Evolutionary conservation across 75 land plant species (phyloP), one percentile per base, ranked within the genome.

Genomic region (Sequoia sempervirens): DNA sequence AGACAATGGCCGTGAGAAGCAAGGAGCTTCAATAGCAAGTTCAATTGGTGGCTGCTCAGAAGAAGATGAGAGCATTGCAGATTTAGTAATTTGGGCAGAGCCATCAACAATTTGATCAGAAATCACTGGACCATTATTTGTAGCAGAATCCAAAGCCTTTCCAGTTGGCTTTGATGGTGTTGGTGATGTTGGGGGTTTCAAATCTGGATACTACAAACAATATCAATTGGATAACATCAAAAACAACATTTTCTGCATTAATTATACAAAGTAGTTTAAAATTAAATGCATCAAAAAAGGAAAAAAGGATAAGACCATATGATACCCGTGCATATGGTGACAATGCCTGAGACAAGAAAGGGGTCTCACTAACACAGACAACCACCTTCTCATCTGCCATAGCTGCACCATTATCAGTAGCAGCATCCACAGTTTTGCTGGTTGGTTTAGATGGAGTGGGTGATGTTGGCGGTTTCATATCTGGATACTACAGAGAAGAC

Each of bases 121-220:
- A 41, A 76, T 26, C 43, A 26, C 12, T 40, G 80, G n/a, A 76
- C 28, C 46, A 76, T 43, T 76, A 26, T 20, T 26, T 9, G 28
- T 76, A 76, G 13, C 47, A 9, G 46, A 18, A 41, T 43, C 47
- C 38, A 41, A 8, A 40, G 46, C 38, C 38, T 43, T 41, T 40
- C 12, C 46, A 23, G 80, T 76, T 41, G 87, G 85, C 79, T 85
- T 86, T 40, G 78, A 86, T n/a, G 87, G 85, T 9, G 66, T 86
- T 26, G 87, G 84, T 40, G 87, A 73, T 46, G 84, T 52, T n/a
- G 87, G 87, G 56, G 87, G 87, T 61, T 86, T 86, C 83, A 86
- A 36, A 37, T 86, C 85, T 36, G 87, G 87, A 54, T 83, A 86
- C 87, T 86, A 84, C 84, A 85, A 68, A 79, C 20, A 14, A 45